Percentiles rank a stretch among this genome's conserved stretches.
phyloP scores from a whole-genome alignment of 331 rosid genomes.

The Telfairia occidentalis region DNA sequence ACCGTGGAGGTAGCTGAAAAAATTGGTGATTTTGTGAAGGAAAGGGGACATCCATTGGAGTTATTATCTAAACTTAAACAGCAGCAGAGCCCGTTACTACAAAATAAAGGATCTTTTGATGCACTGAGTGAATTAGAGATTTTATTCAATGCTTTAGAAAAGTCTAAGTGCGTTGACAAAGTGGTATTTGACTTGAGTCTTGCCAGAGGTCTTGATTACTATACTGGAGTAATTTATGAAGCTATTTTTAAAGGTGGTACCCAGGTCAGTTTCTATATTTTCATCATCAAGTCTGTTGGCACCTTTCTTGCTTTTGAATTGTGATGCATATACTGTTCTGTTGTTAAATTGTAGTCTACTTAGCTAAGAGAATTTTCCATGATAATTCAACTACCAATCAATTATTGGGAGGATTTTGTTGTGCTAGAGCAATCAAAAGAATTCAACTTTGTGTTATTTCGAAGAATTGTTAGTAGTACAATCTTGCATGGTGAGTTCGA shows the following conservation, averaged over 20 bases:
- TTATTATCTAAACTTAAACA: conserved; percentile 54
- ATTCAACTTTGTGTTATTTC: background rate
- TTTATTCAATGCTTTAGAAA: conserved; percentile 62
- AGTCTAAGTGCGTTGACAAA: conserved; percentile 49
- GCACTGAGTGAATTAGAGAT: conserved; percentile 73
- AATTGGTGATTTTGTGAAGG: conserved; percentile 65
- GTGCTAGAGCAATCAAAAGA: background rate
- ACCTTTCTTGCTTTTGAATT: background rate
- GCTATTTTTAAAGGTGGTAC: conserved; percentile 80
- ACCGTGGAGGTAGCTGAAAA: conserved; percentile 59
- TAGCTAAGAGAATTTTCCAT: background rate
- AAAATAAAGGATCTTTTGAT: conserved; percentile 39
- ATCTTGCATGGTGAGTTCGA: background rate
- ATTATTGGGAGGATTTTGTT: background rate
- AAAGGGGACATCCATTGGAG: conserved; percentile 71
- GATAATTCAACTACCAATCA: background rate
- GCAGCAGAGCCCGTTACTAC: conserved; percentile 51
- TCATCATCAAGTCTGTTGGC: background rate
- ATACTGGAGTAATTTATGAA: conserved; percentile 88
- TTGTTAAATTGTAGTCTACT: background rate
- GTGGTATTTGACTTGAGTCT: conserved; percentile 94
- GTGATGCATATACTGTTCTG: background rate
- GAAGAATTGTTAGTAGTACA: background rate
- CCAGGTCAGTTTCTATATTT: conserved; percentile 46
- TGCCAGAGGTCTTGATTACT: conserved; percentile 94